Evolutionary conservation across 768 basidiomycete species (phyloP).

Genomic region (Chalciporus piperatus): DNA sequence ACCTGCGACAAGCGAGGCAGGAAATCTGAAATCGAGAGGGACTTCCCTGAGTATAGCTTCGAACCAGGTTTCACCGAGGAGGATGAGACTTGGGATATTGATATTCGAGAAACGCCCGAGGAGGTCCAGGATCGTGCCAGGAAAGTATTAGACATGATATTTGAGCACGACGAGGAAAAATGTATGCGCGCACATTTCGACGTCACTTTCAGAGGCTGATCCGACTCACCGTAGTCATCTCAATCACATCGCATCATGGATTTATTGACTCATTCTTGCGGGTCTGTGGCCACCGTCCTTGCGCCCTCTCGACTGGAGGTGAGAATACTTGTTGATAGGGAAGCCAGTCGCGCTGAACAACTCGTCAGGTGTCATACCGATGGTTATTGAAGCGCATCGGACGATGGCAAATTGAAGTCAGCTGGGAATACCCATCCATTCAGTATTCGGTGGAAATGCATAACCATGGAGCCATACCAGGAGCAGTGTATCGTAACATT

Average conservation of each 20-base stretch:
- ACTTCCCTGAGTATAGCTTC: slow-evolving; percentile 51
- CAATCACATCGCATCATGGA: slow-evolving; percentile 65
- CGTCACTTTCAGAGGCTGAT: not conserved
- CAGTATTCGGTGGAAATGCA: not conserved
- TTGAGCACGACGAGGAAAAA: slow-evolving; percentile 40
- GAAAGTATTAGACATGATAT: slow-evolving; percentile 53
- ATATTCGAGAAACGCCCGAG: slow-evolving; percentile 49
- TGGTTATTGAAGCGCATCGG: slow-evolving; percentile 20
- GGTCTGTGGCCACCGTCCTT: slow-evolving; percentile 43
- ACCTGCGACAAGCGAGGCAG: slow-evolving; percentile 67
- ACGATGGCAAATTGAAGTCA: slow-evolving; percentile 6
- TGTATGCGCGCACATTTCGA: slow-evolving; percentile 38
- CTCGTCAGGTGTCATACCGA: slow-evolving; percentile 24
- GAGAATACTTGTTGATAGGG: slow-evolving; percentile 13
- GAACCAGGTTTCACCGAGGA: slow-evolving; percentile 60
- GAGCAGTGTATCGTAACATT: not conserved
- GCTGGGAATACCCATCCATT: not conserved
- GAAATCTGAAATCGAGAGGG: slow-evolving; percentile 42
- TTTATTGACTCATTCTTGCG: slow-evolving; percentile 56
- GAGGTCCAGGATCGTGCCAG: slow-evolving; percentile 49
- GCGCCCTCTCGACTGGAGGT: slow-evolving; percentile 64
- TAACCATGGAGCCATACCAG: not conserved
- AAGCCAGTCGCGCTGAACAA: not conserved
- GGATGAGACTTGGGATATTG: slow-evolving; percentile 58
- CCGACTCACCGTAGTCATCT: slow-evolving; percentile 45